Percentiles rank a stretch among this genome's conserved stretches.
Conservation (phyloP, 352 stramenopile genomes). For the Globisporangium sylvaticum region DNA sequence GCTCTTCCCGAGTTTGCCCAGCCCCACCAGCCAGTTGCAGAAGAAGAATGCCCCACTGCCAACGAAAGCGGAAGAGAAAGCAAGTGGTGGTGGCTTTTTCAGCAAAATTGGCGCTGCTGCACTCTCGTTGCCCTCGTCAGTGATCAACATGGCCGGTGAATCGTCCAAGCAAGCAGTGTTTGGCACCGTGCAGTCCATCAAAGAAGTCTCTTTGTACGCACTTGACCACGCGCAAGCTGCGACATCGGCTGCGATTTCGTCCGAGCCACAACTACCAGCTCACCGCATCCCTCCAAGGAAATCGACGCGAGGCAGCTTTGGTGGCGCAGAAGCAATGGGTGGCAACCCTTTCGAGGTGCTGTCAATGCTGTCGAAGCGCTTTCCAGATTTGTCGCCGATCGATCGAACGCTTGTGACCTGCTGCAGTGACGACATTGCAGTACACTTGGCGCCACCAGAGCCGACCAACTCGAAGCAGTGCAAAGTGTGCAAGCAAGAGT, state of each 20-base stretch:
- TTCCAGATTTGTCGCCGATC: conserved; percentile 67
- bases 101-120: conserved; percentile 55
- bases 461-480: conserved; percentile 55
- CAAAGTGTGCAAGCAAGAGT: conserved; percentile 65
- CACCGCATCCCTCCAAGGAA: conserved; percentile 13
- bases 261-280: conserved; percentile 36
- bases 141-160: conserved; percentile 54
- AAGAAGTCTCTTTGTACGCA: conserved; percentile 70
- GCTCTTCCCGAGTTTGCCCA: conserved; percentile 10
- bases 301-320: neutral
- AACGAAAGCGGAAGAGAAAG: conserved; percentile 21
- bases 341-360: conserved; percentile 35
- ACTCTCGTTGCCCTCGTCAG: conserved; percentile 54
- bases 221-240: conserved; percentile 69
- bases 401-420: conserved; percentile 72
- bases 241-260: conserved; percentile 50
- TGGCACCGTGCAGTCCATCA: conserved; percentile 68
- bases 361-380: conserved; percentile 73
- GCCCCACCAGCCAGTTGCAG: neutral
- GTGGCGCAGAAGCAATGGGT: conserved; percentile 11
- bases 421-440: conserved; percentile 44
- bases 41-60: neutral
- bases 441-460: conserved; percentile 59
- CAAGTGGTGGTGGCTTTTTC: conserved; percentile 50
- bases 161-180: conserved; percentile 68